Evolutionary conservation across 192 early-diverging fungal genomes (phyloP), one percentile per base, ranked within the genome.

Genomic region (Linnemannia schmuckeri): DNA sequence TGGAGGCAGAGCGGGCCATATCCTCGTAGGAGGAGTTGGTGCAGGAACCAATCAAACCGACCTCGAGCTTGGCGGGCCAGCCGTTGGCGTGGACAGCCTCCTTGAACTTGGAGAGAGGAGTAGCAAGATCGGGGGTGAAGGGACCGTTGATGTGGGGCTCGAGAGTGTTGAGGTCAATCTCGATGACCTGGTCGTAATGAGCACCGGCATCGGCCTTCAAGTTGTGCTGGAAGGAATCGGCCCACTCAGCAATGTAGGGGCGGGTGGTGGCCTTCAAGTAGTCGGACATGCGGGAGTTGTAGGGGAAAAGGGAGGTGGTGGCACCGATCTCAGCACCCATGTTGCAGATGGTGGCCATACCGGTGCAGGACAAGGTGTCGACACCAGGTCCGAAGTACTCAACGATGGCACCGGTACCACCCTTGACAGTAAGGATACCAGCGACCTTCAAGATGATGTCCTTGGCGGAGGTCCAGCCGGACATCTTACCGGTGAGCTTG

Each of bases 301-400:
- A 98, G 37, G 98, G 98, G 93, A 99, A 99, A 55, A 98, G 85
- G 24, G 98, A 99, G 70, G 98, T 98, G 68, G 98, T 99, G 44
- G 98, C 98, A 81, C 98, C 98, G 78, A 99, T 96, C 91, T 99
- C 98, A 61, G 98, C 98, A 88, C 98, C 98, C 98, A 99, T 98
- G 93, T 99, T 99, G 92, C 98, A 99, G 85, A 99, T 96, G 72
- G 98, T 99, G 77, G 96, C 98, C 98, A 99, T 98, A 83, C 97
- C 98, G 76, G 98, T 99, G 89, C 97, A 98, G 70, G 96, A 97
- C 83, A 99, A 91, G 55, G 96, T 94, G 76, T 98, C 96, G 70
- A 97, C 96, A 91, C 98, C 98, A 7, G 95, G 92, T 72, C 98
- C 98, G 91, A 97, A 97, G 94, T 99, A 99, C 91, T 99, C 98